Evolutionary conservation across 805 yeast genomes (phyloP).

Genomic region (Ogataea glucozyma): DNA sequence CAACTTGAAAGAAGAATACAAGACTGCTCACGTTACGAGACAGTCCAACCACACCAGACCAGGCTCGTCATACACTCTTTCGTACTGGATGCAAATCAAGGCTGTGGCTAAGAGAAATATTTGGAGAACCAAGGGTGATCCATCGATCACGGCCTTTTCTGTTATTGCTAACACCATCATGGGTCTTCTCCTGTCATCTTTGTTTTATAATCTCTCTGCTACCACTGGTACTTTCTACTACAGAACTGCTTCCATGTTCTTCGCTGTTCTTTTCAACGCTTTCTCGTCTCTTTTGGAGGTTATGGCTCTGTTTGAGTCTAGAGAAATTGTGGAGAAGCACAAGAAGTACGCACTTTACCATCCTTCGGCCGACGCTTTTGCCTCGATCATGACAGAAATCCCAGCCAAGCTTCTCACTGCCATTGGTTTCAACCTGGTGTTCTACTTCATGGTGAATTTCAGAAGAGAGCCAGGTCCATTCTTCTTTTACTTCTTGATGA

Average conservation of each 20-base stretch:
- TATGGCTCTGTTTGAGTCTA: slow-evolving; percentile 50
- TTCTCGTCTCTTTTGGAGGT: slow-evolving; percentile 60
- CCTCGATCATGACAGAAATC: slow-evolving; percentile 51
- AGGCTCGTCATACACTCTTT: slow-evolving; percentile 52
- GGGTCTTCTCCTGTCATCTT: slow-evolving; percentile 55
- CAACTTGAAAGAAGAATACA: slow-evolving; percentile 13
- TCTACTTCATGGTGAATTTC: slow-evolving; percentile 54
- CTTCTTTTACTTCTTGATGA: slow-evolving; percentile 51
- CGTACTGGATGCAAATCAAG: slow-evolving; percentile 51
- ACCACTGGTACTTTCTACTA: slow-evolving; percentile 48
- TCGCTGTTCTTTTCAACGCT: slow-evolving; percentile 60
- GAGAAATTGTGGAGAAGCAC: slow-evolving; percentile 58
- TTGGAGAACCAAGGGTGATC: slow-evolving; percentile 51
- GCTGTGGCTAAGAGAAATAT: slow-evolving; percentile 47
- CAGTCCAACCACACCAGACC: slow-evolving; percentile 50
- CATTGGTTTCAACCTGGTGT: slow-evolving; percentile 47
- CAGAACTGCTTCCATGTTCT: slow-evolving; percentile 65
- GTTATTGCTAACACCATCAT: slow-evolving; percentile 48
- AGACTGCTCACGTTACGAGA: slow-evolving; percentile 49
- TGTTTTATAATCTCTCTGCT: slow-evolving; percentile 49
- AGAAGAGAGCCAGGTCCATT: slow-evolving; percentile 51
- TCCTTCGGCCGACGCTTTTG: slow-evolving; percentile 60
- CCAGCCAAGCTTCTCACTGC: slow-evolving; percentile 47
- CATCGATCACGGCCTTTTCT: slow-evolving; percentile 44
- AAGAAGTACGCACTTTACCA: slow-evolving; percentile 54